Conservation (phyloP, 2,329 filamentous ascomycete genomes). For the Sclerotiophoma versabilis region DNA sequence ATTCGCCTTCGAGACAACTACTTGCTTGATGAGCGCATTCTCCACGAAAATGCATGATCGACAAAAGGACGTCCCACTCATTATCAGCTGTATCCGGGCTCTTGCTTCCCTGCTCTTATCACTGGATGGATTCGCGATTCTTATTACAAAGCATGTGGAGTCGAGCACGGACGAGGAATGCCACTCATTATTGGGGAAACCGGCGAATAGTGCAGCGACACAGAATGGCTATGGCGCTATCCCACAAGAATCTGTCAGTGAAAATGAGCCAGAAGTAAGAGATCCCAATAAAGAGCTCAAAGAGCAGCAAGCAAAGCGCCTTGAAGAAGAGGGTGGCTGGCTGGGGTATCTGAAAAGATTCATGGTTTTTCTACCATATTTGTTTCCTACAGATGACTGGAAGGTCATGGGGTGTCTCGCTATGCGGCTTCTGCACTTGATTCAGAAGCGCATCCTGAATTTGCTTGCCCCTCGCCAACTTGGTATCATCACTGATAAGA, state of each 20-base stretch:
- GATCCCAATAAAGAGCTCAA: conserved; percentile 36
- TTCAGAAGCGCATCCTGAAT: conserved; percentile 74
- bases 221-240: conserved; percentile 52
- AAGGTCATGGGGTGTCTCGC: conserved; percentile 69
- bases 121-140: conserved; percentile 38
- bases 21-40: conserved; percentile 34
- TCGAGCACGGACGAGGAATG: conserved; percentile 62
- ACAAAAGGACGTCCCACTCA: conserved; percentile 30
- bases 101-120: conserved; percentile 34
- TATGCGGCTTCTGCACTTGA: conserved; percentile 70
- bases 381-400: conserved; percentile 73
- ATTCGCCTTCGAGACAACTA: conserved; percentile 41
- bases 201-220: conserved; percentile 41
- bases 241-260: conserved; percentile 16
- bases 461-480: conserved; percentile 78
- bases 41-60: conserved; percentile 20
- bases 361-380: conserved; percentile 74
- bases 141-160: conserved; percentile 38
- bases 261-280: conserved; percentile 58
- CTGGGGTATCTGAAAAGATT: conserved; percentile 77
- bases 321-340: conserved; percentile 76
- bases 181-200: conserved; percentile 63
- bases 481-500: conserved; percentile 74
- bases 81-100: conserved; percentile 31
- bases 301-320: conserved; percentile 60